Percentiles rank a stretch among this genome's conserved stretches.
These are phyloP conservation scores for Ganoderma meredithae DNA, from an alignment of 1,284 basidiomycete genomes.

Conservation along the genomic window DNA sequence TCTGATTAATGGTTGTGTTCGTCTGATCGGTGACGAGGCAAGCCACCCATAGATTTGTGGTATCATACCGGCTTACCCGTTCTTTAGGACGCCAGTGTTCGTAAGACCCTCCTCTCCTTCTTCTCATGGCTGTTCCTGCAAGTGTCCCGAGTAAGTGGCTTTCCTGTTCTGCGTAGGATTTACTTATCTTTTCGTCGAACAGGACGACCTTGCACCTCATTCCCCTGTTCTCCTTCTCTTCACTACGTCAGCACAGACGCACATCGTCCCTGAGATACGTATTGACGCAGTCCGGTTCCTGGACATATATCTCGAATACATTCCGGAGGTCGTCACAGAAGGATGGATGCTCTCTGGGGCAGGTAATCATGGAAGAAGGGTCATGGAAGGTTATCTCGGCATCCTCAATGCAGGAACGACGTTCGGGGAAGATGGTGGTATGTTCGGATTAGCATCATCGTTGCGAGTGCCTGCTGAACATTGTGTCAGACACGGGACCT, in stretches of 20 bases:
- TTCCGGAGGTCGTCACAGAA: conserved; percentile 72
- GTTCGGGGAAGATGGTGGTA: conserved; percentile 66
- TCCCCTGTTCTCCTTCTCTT: conserved; percentile 82
- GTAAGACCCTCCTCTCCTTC: conserved; percentile 66
- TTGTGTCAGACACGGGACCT: conserved; percentile 43
- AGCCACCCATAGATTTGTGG: conserved; percentile 20
- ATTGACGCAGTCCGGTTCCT: conserved; percentile 90
- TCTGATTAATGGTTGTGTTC: conserved; percentile 73
- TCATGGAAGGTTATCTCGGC: conserved; percentile 80
- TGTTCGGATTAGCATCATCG: conserved; percentile 5
- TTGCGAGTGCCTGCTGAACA: background rate
- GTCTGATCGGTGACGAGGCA: conserved; percentile 86
- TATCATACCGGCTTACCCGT: conserved; percentile 6
- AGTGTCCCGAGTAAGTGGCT: conserved; percentile 60
- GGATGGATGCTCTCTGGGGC: conserved; percentile 65
- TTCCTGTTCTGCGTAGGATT: background rate
- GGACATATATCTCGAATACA: conserved; percentile 77
- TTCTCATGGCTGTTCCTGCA: conserved; percentile 78
- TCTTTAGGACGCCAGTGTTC: conserved; percentile 66
- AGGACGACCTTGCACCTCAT: conserved; percentile 75
- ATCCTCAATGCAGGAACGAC: conserved; percentile 72
- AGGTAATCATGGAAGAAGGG: conserved; percentile 62
- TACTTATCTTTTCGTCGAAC: background rate
- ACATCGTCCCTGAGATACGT: conserved; percentile 94
- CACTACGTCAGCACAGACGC: conserved; percentile 89